These are phyloP conservation scores for Wallemia hederae DNA, from an alignment of 1,284 basidiomycete species.

Conservation along the genomic window DNA sequence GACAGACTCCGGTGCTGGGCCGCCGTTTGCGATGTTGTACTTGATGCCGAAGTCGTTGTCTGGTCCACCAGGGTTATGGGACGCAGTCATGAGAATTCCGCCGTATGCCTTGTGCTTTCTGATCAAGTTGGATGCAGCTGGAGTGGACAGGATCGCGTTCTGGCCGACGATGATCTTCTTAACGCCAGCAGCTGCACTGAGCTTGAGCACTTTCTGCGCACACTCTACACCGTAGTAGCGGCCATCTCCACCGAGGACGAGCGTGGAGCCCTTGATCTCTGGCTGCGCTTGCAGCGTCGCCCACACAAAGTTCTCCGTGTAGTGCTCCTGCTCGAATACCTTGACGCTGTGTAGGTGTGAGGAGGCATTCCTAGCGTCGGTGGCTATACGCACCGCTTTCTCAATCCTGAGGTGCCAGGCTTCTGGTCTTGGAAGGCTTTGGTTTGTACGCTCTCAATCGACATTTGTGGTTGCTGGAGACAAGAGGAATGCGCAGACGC, in stretches of 20 bases:
- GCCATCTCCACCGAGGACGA: conserved; percentile 91
- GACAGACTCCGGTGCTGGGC: conserved; percentile 78
- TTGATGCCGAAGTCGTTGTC: conserved; percentile 98
- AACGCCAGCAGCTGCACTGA: conserved; percentile 73
- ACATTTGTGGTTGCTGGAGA: not conserved
- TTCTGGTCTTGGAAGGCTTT: conserved; percentile 69
- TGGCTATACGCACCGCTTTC: conserved; percentile 55
- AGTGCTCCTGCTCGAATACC: conserved; percentile 59
- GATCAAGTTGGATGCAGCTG: conserved; percentile 85
- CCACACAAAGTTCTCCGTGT: conserved; percentile 97
- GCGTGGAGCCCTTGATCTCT: conserved; percentile 32
- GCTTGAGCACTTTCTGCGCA: conserved; percentile 53
- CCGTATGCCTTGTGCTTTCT: conserved; percentile 85
- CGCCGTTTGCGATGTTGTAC: conserved; percentile 91
- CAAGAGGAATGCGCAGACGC: not conserved
- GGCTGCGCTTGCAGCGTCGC: conserved; percentile 74
- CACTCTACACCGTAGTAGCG: conserved; percentile 50
- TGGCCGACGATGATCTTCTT: conserved; percentile 66
- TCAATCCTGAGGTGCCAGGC: conserved; percentile 74
- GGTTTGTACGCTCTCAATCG: conserved; percentile 17
- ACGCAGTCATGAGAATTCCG: conserved; percentile 89
- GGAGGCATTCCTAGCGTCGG: not conserved
- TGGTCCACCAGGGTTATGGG: conserved; percentile 92
- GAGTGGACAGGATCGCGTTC: conserved; percentile 76
- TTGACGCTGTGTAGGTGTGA: conserved; percentile 33